Percentiles rank a stretch among this genome's conserved stretches.
phyloP scores from a whole-genome alignment of 2,329 filamentous ascomycete species.

The Dactylellina sp. region DNA sequence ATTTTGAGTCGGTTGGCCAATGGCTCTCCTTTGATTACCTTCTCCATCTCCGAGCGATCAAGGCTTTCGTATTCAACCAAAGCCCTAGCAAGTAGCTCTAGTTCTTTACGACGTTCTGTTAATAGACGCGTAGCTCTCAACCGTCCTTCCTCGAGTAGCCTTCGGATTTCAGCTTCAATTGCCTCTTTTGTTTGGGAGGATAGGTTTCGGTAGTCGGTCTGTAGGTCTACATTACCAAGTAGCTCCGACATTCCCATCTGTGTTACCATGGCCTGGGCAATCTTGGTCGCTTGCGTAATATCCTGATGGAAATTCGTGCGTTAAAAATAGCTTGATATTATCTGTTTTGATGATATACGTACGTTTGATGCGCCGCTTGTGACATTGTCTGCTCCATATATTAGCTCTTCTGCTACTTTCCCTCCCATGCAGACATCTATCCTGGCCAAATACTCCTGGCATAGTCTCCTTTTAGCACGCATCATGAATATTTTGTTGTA shows the following conservation, averaged over 20 bases:
- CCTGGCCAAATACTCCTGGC: constrained; percentile 75
- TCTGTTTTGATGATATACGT: constrained; percentile 62
- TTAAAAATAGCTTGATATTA: background rate
- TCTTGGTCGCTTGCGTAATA: constrained; percentile 81
- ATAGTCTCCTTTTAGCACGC: background rate
- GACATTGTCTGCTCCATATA: constrained; percentile 90
- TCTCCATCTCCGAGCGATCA: constrained; percentile 87
- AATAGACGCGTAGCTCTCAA: constrained; percentile 78
- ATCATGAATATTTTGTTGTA: constrained; percentile 1
- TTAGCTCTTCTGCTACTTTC: constrained; percentile 89
- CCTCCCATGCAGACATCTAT: constrained; percentile 87
- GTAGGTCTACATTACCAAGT: constrained; percentile 90
- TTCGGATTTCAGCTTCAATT: constrained; percentile 89
- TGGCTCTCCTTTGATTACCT: constrained; percentile 87
- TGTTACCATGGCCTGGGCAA: constrained; percentile 89
- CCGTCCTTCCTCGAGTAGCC: constrained; percentile 83
- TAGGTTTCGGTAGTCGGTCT: constrained; percentile 80
- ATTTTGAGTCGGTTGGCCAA: constrained; percentile 75
- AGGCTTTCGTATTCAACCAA: constrained; percentile 95
- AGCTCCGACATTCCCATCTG: constrained; percentile 87
- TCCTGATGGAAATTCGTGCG: constrained; percentile 69
- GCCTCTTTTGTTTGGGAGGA: constrained; percentile 86
- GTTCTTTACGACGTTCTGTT: constrained; percentile 79
- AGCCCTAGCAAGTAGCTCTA: constrained; percentile 88
- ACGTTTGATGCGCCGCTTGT: constrained; percentile 86